Base-by-base conservation (phyloP, 2,329 filamentous ascomycete species). In the Venturiaceae sp. region DNA sequence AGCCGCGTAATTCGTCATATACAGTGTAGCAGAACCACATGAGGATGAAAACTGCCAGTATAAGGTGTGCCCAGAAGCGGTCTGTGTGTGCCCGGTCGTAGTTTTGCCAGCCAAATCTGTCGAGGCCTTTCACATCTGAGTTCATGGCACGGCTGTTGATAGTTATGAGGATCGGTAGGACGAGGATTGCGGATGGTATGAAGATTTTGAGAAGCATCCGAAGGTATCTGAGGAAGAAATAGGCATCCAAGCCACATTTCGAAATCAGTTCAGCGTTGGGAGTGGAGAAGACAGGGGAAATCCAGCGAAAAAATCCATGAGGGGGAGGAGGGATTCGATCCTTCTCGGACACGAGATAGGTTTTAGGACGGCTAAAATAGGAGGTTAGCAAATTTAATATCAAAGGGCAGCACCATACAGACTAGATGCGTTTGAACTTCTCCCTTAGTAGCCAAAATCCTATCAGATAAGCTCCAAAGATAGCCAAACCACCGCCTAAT, bases 221-320 rank as follows among this genome's bases (percentile, higher is more conserved):
- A 28, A 92, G 81, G 67, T 96, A 99, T 62, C 95, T 88, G 1
- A 99, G 80, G 71, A 99, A 99, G 77, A 97, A 96, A 74, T 96
- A 99, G 67, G 92, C 91, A 69, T 99, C 94, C 9, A 99, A 82
- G 19, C 94, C 94, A 65, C 92, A 96, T 72, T 96, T 95, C 57
- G 92, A 87, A 66, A 99, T 95, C 64, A 99, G 84, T 65, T 95
- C 90, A 13, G 89, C 89, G 81, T 77, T 83, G 71, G 75, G 89
- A 75, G 75, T 85, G 71, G 75, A 88, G 78, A 79, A 95, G 63
- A 76, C 78, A 3, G 80, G 79, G 14, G 69, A 67, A 53, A 82
- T 71, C 81, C 81, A 83, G 65, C 69, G 71, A 60, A 78, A 75
- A 28, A 80, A 76, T 69, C 72, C 81, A 68, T 64, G 74, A 0